Percentiles rank a stretch among this genome's conserved stretches.
phyloP scores from a whole-genome alignment of 306 rosid genomes.

The Urtica urens region DNA sequence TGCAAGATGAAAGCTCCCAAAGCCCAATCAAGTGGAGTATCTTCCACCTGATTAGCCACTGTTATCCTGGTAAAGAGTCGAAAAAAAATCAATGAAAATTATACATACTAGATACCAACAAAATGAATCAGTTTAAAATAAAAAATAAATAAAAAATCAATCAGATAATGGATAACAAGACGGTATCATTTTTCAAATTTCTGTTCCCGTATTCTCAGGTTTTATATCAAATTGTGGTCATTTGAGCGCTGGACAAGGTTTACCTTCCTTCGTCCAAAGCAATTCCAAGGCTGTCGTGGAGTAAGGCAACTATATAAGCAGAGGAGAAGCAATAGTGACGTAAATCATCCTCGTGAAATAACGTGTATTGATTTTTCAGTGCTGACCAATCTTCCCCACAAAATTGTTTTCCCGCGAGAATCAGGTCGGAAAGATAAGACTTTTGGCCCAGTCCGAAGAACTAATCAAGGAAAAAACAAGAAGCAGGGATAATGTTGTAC shows the following conservation, averaged over 20 bases:
- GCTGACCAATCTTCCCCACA: conserved; percentile 77
- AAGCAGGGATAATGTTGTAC: no score
- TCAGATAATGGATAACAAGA: no score
- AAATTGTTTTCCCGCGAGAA: conserved; percentile 69
- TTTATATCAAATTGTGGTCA: no score
- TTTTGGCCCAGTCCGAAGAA: conserved; percentile 62
- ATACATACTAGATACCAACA: no score
- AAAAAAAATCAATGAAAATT: no score
- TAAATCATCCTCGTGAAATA: conserved; percentile 59
- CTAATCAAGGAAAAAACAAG: conserved; percentile 25
- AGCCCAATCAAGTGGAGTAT: conserved; percentile 92
- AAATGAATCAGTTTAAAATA: conserved; percentile 10
- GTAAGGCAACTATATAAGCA: conserved; percentile 81
- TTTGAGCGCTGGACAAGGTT: no score
- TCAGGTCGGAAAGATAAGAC: conserved; percentile 61
- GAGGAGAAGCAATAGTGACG: conserved; percentile 89
- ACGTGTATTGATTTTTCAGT: conserved; percentile 39
- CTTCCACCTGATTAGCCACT: conserved; percentile 65
- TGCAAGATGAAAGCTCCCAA: conserved; percentile 93
- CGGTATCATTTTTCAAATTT: no score
- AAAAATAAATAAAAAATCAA: no score
- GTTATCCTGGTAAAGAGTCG: conserved; percentile 42
- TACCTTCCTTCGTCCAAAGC: conserved; percentile 79
- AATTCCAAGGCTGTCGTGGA: conserved; percentile 91
- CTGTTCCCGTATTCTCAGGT: no score